Conservation (phyloP, 1,284 basidiomycete species). For the Cutaneotrichosporon sp. region DNA sequence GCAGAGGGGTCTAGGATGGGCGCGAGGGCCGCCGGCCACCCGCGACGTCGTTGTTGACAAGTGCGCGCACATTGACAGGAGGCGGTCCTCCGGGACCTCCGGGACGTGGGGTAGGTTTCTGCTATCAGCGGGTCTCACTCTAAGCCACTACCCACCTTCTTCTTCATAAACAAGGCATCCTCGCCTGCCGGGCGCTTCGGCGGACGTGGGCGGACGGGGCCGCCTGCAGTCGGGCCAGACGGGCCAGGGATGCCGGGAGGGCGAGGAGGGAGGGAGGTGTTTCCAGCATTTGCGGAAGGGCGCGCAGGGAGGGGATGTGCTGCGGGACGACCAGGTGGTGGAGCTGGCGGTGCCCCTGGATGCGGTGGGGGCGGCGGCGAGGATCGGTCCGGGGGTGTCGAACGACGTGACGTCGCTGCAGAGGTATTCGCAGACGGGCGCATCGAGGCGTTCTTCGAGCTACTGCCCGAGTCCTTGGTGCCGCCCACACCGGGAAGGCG, state of each 20-base stretch:
- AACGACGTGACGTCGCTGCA: neutral
- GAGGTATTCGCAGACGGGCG: neutral
- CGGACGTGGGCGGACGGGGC: conserved; percentile 18
- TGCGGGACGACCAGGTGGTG: neutral
- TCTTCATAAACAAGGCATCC: conserved; percentile 50
- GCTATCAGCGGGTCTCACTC: conserved; percentile 3
- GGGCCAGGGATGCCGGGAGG: neutral
- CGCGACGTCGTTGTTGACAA: conserved; percentile 25
- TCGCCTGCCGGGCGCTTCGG: conserved; percentile 28
- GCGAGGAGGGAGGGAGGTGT: neutral
- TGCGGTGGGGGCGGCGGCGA: neutral
- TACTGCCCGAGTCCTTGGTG: neutral
- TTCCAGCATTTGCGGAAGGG: neutral
- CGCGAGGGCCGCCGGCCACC: neutral
- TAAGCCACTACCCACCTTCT: conserved; percentile 49
- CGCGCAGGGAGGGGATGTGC: neutral
- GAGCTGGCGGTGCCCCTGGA: neutral
- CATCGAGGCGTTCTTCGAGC: neutral
- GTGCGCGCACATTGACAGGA: conserved; percentile 24
- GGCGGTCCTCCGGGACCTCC: conserved; percentile 3
- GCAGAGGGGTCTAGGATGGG: neutral
- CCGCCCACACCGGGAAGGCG: neutral
- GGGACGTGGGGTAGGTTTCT: conserved; percentile 21
- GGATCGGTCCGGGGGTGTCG: neutral
- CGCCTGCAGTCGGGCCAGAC: neutral